Conservation (phyloP, 2,329 filamentous ascomycete genomes). For the Trematosphaeria pertusa region DNA sequence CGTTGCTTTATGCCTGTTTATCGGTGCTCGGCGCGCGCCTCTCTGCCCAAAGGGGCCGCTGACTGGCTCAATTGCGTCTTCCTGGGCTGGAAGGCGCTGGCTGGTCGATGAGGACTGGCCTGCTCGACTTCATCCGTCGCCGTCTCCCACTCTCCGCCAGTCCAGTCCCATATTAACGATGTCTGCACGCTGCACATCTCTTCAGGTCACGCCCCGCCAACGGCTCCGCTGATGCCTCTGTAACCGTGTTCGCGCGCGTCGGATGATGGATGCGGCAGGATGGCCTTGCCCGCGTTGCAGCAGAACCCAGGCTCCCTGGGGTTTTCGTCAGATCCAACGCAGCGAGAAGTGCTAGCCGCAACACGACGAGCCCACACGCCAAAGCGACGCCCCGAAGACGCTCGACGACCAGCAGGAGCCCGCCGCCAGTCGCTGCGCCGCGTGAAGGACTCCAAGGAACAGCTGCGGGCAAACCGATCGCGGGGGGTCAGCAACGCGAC, state of each 20-base stretch:
- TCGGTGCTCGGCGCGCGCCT: conserved; percentile 4
- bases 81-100: conserved; percentile 25
- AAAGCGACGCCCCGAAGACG: conserved; percentile 37
- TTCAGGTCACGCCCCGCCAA: conserved; percentile 26
- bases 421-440: conserved; percentile 40
- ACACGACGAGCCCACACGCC: conserved; percentile 32
- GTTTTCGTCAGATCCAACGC: conserved; percentile 30
- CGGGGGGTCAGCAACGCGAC: conserved; percentile 42
- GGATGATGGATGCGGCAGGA: conserved; percentile 46
- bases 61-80: conserved; percentile 31
- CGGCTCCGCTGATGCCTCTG: conserved; percentile 25
- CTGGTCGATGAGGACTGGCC: conserved; percentile 27
- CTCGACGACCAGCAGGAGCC: conserved; percentile 16
- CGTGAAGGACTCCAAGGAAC: conserved; percentile 47
- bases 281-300: conserved; percentile 44
- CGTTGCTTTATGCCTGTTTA: conserved; percentile 14
- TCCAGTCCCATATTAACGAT: conserved; percentile 32
- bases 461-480: conserved; percentile 40
- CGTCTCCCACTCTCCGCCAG: conserved; percentile 19
- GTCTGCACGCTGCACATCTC: conserved; percentile 33
- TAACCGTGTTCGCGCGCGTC: conserved; percentile 27
- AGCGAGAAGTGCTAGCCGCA: conserved; percentile 35
- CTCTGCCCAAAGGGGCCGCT: conserved; percentile 13
- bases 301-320: conserved; percentile 37
- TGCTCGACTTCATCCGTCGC: conserved; percentile 31